These are phyloP conservation scores for Candida nanaspora DNA, from an alignment of 805 yeast genomes.

Conservation along the genomic window DNA sequence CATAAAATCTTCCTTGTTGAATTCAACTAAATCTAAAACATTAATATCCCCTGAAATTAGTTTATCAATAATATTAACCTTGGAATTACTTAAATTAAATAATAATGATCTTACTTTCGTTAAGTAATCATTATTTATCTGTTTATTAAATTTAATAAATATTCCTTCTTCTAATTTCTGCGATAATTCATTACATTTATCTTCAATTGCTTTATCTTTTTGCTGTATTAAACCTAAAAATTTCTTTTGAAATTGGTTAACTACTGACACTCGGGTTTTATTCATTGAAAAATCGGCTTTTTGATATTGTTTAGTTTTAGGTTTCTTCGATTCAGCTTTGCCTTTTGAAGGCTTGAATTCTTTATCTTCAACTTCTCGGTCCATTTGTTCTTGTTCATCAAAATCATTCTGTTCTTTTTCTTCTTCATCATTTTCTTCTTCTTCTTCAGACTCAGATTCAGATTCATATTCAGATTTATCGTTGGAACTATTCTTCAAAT, in stretches of 20 bases:
- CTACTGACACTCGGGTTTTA: slow-evolving; percentile 41
- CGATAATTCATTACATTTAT: slow-evolving; percentile 31
- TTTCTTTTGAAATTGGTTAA: slow-evolving; percentile 41
- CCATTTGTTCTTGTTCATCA: slow-evolving; percentile 3
- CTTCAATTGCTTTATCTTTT: not conserved
- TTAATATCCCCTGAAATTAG: slow-evolving; percentile 48
- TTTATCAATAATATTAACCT: slow-evolving; percentile 52
- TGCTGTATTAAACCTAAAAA: slow-evolving; percentile 27
- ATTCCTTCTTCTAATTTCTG: slow-evolving; percentile 44
- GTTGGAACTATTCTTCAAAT: slow-evolving; percentile 2
- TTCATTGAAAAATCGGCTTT: slow-evolving; percentile 2
- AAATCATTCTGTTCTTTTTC: slow-evolving; percentile 5
- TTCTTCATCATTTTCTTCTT: slow-evolving; percentile 3
- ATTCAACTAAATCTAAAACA: slow-evolving; percentile 50
- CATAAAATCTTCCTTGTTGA: slow-evolving; percentile 68
- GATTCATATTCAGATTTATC: slow-evolving; percentile 4
- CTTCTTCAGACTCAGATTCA: slow-evolving; percentile 3
- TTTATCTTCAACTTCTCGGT: slow-evolving; percentile 6
- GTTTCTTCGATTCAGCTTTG: slow-evolving; percentile 6
- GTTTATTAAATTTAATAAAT: slow-evolving; percentile 14
- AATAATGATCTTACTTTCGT: slow-evolving; percentile 62
- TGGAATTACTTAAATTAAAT: slow-evolving; percentile 50
- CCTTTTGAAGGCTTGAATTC: too few relatives aligned
- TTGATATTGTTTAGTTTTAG: slow-evolving; percentile 1
- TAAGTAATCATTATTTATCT: slow-evolving; percentile 37